Evolutionary conservation across 371 early-diverging fungal species (phyloP).

Genomic region (Smittium culicis): DNA sequence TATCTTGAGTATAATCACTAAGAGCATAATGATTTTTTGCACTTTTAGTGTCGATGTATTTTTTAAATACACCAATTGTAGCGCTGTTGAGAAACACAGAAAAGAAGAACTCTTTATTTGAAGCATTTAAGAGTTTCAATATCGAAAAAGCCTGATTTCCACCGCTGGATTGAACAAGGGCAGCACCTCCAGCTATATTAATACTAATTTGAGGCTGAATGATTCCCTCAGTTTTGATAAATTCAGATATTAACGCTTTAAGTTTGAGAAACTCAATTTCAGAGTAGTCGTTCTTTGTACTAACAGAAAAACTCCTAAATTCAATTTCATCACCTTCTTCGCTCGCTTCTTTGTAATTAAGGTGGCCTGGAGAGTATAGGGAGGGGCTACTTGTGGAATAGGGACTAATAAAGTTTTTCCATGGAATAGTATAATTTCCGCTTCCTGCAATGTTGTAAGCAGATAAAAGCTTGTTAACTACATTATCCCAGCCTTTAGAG

Average conservation of each 20-base stretch:
- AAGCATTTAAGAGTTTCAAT: background rate
- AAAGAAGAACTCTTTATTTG: background rate
- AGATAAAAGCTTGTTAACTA: constrained; percentile 17
- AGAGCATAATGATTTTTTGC: too few relatives aligned
- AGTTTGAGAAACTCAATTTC: background rate
- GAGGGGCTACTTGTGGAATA: background rate
- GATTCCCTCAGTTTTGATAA: background rate
- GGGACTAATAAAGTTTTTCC: background rate
- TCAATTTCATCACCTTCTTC: background rate
- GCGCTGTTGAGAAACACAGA: background rate
- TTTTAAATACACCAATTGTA: background rate
- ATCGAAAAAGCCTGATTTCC: background rate
- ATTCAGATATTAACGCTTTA: background rate
- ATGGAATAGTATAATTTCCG: background rate
- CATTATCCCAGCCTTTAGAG: constrained; percentile 18
- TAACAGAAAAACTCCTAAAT: background rate
- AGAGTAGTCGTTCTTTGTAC: background rate
- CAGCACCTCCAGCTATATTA: background rate
- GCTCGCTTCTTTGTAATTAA: background rate
- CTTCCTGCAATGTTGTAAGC: constrained; percentile 6
- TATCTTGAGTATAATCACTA: background rate
- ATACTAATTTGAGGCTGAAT: background rate
- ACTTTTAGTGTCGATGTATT: background rate
- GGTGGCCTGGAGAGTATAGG: background rate
- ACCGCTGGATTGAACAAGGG: background rate